phyloP scores from a whole-genome alignment of 805 yeast species.

The Lipomyces starkeyi region DNA sequence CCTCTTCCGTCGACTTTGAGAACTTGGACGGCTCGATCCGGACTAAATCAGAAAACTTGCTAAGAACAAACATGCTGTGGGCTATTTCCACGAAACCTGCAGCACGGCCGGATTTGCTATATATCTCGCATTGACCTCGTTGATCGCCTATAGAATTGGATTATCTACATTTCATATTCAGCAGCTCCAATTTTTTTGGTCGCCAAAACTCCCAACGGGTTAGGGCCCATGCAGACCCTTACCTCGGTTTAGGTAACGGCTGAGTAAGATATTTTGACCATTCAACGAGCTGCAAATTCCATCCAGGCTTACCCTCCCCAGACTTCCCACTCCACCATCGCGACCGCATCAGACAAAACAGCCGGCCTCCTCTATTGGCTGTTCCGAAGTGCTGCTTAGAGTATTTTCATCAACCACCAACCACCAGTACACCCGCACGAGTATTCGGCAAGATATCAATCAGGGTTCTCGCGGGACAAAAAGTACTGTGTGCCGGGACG shows the following conservation, averaged over 20 bases:
- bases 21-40: conserved; percentile 88
- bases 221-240: neutral
- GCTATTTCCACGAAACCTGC: neutral
- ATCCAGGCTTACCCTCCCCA: neutral
- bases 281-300: conserved; percentile 17
- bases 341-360: too few species aligned
- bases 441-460: neutral
- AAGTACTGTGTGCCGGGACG: neutral
- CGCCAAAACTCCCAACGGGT: neutral
- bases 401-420: too few species aligned
- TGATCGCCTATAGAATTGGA: neutral
- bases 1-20: conserved; percentile 69
- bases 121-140: neutral
- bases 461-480: neutral
- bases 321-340: neutral
- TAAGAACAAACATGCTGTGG: conserved; percentile 77
- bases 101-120: neutral
- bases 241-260: neutral
- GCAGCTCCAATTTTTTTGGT: neutral
- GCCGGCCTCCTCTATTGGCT: too few species aligned
- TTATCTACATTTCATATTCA: too few species aligned
- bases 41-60: conserved; percentile 80
- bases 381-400: too few species aligned
- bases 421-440: too few species aligned
- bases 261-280: conserved; percentile 12